A percentile compares a stretch with the other conserved stretches of the same genome.
These are phyloP conservation scores for Zasmidium angulare DNA, from an alignment of 2,329 filamentous ascomycete genomes.

Conservation along the genomic window DNA sequence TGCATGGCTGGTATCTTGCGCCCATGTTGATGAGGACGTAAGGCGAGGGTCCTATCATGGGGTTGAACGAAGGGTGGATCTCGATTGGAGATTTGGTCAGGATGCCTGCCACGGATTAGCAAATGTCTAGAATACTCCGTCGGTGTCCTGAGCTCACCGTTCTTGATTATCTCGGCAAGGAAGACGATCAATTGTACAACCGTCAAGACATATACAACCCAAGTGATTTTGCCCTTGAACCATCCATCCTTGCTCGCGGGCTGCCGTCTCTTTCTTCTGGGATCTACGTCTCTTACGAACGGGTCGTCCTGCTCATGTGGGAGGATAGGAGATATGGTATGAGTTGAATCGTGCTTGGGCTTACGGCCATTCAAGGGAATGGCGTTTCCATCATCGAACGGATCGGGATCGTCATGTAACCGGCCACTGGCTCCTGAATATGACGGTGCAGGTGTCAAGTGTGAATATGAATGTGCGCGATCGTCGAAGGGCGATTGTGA, in stretches of 20 bases:
- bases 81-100: slow-evolving; percentile 76
- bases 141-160: slow-evolving; percentile 64
- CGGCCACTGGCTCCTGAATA: slow-evolving; percentile 62
- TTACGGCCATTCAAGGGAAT: slow-evolving; percentile 46
- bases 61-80: slow-evolving; percentile 85
- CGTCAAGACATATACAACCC: slow-evolving; percentile 80
- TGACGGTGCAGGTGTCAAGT: slow-evolving; percentile 32
- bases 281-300: slow-evolving; percentile 37
- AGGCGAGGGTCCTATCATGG: slow-evolving; percentile 92
- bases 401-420: slow-evolving; percentile 44
- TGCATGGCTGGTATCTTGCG: slow-evolving; percentile 86
- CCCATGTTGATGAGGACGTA: slow-evolving; percentile 97
- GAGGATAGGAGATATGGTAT: slow-evolving; percentile 40
- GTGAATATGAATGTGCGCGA: slow-evolving; percentile 25
- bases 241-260: slow-evolving; percentile 47
- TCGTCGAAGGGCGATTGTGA: slow-evolving; percentile 35
- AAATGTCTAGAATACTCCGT: neutral
- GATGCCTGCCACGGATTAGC: slow-evolving; percentile 52
- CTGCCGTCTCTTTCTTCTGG: slow-evolving; percentile 21
- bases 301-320: slow-evolving; percentile 41
- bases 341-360: slow-evolving; percentile 38
- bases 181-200: slow-evolving; percentile 79
- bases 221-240: slow-evolving; percentile 64
- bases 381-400: slow-evolving; percentile 49
- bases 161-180: slow-evolving; percentile 81